Base-by-base conservation (phyloP, 176 grass and related monocot species). In the Hordeum marinum region DNA sequence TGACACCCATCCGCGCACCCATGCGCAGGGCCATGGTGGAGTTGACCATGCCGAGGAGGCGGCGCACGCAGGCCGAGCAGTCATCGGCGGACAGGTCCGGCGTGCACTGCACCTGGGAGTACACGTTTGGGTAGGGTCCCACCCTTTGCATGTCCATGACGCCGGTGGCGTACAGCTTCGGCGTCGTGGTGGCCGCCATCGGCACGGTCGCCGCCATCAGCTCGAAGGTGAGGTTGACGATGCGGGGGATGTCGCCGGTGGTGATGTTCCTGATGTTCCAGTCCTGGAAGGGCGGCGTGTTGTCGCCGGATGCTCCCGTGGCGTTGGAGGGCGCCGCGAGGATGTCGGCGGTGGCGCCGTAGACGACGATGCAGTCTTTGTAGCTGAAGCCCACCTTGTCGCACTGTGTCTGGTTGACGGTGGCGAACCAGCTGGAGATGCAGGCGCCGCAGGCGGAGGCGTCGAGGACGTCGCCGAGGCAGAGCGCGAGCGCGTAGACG, bases 101-200 rank as follows among this genome's bases (percentile, higher is more conserved):
- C 75, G 75, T 85, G 81, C 81, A 83, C 68, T 83, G 81, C 68
- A n/a, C 32, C 37, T 62, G 9, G 0, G 72, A 75, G 9, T 52
- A 52, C 25, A 75, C 72, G 24, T 75, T 11, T 0, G 43, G 72
- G 72, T 75, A 75, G 26, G 4, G 31, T 26, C 2, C 3, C 72
- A 52, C 43, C 18, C 0, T 46, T 7, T 58, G 39, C 68, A 21
- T 71, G 72, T 52, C 43, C 72, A 75, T 75, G 72, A 75, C 15
- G 14, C 72, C 72, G 0, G 72, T 75, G 26, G 72, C 72, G 15
- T 75, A 75, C 43, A 26, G 8, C 43, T 7, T 75, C 0, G 72
- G 72, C 27, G 27, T 27, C 42, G 27, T 3, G 25, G 42, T 20
- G 43, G 43, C 72, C 72, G 72, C 72, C 72, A 20, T 52, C 43